Conservation (phyloP, 1,139 yeast genomes). For the Protomyces macrosporus region DNA sequence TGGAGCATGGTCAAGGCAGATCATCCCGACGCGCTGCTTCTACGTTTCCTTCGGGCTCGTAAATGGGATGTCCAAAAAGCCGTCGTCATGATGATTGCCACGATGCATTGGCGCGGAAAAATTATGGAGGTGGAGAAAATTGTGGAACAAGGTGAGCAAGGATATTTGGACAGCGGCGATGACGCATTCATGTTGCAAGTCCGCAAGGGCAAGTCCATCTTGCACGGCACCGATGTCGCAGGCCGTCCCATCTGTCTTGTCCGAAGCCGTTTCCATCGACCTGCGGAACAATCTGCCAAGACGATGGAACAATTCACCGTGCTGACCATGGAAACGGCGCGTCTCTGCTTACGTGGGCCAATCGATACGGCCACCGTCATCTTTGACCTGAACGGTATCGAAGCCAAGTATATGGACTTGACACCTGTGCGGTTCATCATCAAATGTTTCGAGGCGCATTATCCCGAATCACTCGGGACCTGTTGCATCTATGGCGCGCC, state of each 20-base stretch:
- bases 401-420: constrained; percentile 65
- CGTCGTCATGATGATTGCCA: constrained; percentile 58
- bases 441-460: constrained; percentile 74
- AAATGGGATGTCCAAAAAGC: constrained; percentile 64
- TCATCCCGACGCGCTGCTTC: constrained; percentile 61
- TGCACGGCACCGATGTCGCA: constrained; percentile 58
- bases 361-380: constrained; percentile 56
- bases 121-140: constrained; percentile 56
- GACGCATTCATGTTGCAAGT: constrained; percentile 45
- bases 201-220: constrained; percentile 53
- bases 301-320: constrained; percentile 66
- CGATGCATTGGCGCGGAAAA: constrained; percentile 62
- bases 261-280: constrained; percentile 66
- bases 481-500: constrained; percentile 82
- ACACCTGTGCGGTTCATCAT: constrained; percentile 73
- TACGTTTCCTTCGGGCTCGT: constrained; percentile 67
- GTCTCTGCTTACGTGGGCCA: constrained; percentile 59
- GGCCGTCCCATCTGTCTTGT: constrained; percentile 68
- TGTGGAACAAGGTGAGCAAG: constrained; percentile 57
- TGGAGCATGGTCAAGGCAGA: constrained; percentile 54
- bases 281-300: constrained; percentile 61
- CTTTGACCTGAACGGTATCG: constrained; percentile 68
- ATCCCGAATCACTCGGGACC: constrained; percentile 77
- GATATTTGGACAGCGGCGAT: constrained; percentile 41
- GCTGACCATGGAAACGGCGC: constrained; percentile 61